Conservation (phyloP, 2,329 filamentous ascomycete genomes). For the Alternaria sp. region DNA sequence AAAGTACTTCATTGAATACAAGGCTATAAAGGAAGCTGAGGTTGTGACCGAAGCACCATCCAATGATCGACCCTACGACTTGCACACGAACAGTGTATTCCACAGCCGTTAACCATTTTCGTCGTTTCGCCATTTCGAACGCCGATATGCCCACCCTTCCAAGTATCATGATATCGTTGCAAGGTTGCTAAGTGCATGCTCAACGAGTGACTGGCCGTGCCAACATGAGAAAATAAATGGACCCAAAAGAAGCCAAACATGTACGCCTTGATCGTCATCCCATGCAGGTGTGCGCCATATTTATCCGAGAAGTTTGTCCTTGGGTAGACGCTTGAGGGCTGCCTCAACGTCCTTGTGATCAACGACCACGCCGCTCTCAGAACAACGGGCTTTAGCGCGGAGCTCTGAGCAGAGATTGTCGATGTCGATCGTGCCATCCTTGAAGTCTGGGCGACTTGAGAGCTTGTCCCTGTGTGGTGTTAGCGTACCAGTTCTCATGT, state of each 20-base stretch:
- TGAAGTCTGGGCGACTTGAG: conserved; percentile 84
- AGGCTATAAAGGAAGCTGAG: not conserved
- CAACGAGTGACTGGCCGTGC: conserved; percentile 9
- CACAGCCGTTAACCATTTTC: not conserved
- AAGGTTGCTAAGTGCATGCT: not conserved
- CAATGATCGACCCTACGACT: not conserved
- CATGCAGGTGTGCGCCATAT: conserved; percentile 3
- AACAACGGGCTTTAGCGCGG: conserved; percentile 94
- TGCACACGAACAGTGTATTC: not conserved
- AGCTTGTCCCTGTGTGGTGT: conserved; percentile 78
- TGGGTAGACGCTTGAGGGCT: conserved; percentile 54
- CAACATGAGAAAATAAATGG: not conserved
- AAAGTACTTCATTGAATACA: not conserved
- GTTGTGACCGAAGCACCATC: not conserved
- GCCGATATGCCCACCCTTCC: not conserved
- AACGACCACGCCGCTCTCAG: conserved; percentile 86
- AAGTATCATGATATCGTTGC: not conserved
- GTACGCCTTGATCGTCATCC: not conserved
- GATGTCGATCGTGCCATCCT: conserved; percentile 90
- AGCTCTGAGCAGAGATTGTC: conserved; percentile 92
- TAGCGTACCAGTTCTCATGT: conserved; percentile 4
- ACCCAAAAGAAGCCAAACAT: not conserved
- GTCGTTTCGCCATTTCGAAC: not conserved
- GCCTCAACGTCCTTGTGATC: conserved; percentile 86
- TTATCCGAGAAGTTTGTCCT: conserved; percentile 26